A percentile compares a stretch with the other conserved stretches of the same genome.
Evolutionary conservation across 768 basidiomycete species (phyloP).

Genomic region (Udeniomyces megalosporus): DNA sequence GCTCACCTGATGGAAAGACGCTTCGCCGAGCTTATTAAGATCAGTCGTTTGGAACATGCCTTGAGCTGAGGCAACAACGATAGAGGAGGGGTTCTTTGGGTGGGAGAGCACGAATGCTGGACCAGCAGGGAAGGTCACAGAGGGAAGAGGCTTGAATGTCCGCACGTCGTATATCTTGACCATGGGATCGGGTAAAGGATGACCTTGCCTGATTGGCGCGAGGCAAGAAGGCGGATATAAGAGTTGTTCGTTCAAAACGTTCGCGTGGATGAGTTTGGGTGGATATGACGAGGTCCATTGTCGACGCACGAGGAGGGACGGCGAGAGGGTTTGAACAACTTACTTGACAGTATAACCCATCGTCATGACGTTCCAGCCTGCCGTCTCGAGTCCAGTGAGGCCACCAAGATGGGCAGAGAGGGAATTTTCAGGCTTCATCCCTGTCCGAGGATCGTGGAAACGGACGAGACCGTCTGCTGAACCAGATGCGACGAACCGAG

Average conservation of each 20-base stretch:
- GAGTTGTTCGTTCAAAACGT: neutral
- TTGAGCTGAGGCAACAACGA: slow-evolving; percentile 60
- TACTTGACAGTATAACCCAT: slow-evolving; percentile 16
- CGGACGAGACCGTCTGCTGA: slow-evolving; percentile 13
- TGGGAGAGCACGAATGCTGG: slow-evolving; percentile 72
- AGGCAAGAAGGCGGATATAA: neutral
- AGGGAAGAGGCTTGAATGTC: slow-evolving; percentile 62
- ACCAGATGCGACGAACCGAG: slow-evolving; percentile 8
- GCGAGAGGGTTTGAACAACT: neutral
- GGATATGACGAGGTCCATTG: neutral
- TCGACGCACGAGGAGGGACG: neutral
- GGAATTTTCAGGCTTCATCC: neutral
- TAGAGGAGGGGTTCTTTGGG: slow-evolving; percentile 49
- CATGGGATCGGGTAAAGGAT: slow-evolving; percentile 73
- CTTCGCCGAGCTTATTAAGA: slow-evolving; percentile 48
- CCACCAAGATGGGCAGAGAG: slow-evolving; percentile 15
- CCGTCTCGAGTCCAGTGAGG: slow-evolving; percentile 12
- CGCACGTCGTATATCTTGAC: slow-evolving; percentile 87
- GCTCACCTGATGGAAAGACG: slow-evolving; percentile 56
- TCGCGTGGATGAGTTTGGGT: too few species aligned
- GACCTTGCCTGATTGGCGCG: slow-evolving; percentile 49
- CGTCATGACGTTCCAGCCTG: slow-evolving; percentile 13
- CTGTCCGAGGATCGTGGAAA: slow-evolving; percentile 11
- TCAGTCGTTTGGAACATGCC: slow-evolving; percentile 78
- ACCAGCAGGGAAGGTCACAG: slow-evolving; percentile 70